Evolutionary conservation across 176 grass and related monocot species (phyloP), one percentile per base, ranked within the genome.

Genomic region (Bonia amplexicaulis): DNA sequence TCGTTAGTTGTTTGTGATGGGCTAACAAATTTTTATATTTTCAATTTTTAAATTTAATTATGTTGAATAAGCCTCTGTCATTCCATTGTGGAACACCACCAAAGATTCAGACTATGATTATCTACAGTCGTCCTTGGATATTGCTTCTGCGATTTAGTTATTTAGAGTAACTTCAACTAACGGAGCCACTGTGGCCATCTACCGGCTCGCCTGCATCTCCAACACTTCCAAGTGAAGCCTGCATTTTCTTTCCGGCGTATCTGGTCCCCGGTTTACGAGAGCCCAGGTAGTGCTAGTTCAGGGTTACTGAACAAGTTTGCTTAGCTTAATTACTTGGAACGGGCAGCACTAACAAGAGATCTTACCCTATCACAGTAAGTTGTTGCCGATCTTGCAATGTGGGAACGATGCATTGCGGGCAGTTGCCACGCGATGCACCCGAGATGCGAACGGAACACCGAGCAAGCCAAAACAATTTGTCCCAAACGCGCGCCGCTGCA

Each of bases 211-310:
- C n/a, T n/a, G n/a, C 68, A 54, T 69, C 19, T 9, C 6, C 70
- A 1, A 45, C 52, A 26, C 64, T 90, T 90, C 57, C 65, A 49
- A 78, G 1, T 15, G 73, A 86, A 78, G 19, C 8, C 22, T 29
- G 65, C 39, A 3, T 71, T 77, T 74, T 44, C 17, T 17, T 12
- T 45, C 35, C 19, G 29, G 25, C 45, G 44, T 8, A 58, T 12
- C 25, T 69, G 6, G 7, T 55, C 19, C 7, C 53, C 7, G 19
- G 19, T 55, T 55, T 55, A 22, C 19, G 19, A 55, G 53, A 55
- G 19, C 53, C 19, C 53, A 57, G 53, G 22, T 57, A 57, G 7
- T 22, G 19, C 20, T 58, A 58, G 54, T n/a, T 58, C 54, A 58
- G 54, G n/a, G 54, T n/a, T 58, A 51, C 54, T 22, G 26, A 17